Evolutionary conservation across 305 asterid species (phyloP).

Genomic region (Fraxinus floribunda): DNA sequence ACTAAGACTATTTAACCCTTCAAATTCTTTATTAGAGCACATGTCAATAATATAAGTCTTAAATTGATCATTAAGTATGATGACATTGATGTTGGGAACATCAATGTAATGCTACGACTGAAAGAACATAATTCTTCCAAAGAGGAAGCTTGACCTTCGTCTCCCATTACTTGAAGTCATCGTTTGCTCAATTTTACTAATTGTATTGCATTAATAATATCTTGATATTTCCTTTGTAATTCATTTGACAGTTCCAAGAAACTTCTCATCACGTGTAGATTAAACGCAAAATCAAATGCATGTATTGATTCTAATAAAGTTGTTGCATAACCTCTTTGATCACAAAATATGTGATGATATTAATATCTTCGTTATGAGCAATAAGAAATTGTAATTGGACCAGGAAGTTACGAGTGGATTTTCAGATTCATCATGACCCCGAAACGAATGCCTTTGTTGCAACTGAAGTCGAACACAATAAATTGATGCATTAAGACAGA

Average conservation of each 20-base stretch:
- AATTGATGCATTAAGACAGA: too few relatives aligned
- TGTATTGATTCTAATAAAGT: neutral
- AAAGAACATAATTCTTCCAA: too few relatives aligned
- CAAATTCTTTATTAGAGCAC: too few relatives aligned
- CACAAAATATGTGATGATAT: neutral
- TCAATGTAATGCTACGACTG: too few relatives aligned
- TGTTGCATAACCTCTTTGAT: neutral
- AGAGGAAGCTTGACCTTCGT: neutral
- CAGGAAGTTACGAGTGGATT: neutral
- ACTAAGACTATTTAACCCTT: too few relatives aligned
- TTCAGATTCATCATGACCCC: too few relatives aligned
- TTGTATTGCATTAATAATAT: slow-evolving; percentile 15
- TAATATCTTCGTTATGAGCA: neutral
- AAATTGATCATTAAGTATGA: too few relatives aligned
- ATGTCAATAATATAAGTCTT: too few relatives aligned
- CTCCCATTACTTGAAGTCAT: slow-evolving; percentile 4
- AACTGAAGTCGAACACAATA: too few relatives aligned
- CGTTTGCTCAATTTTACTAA: slow-evolving; percentile 4
- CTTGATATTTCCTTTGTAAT: slow-evolving; percentile 23
- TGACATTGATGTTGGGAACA: too few relatives aligned
- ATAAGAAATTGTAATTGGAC: neutral
- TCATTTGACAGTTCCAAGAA: slow-evolving; percentile 16
- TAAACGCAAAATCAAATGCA: neutral
- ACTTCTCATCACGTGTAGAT: neutral
- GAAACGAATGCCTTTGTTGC: too few relatives aligned